phyloP scores from a whole-genome alignment of 495 filamentous ascomycete genomes.

The Trichoderma orchidacearum region DNA sequence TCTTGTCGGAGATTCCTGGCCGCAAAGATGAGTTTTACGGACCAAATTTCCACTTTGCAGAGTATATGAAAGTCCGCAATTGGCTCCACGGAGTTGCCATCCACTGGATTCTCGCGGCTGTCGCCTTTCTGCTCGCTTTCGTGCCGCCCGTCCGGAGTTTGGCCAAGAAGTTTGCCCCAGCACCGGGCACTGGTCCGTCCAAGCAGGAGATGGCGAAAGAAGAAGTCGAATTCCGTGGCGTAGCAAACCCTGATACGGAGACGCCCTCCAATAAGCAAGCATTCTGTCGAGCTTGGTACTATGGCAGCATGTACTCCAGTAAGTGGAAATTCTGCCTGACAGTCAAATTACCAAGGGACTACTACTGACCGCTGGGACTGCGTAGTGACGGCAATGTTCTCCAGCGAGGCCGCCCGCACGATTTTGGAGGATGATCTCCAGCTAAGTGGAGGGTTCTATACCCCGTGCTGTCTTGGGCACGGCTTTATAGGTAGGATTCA shows the following conservation, averaged over 20 bases:
- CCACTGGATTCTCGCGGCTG: conserved; percentile 41
- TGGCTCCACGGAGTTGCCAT: conserved; percentile 39
- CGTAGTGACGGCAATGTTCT: conserved; percentile 50
- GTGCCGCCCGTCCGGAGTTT: conserved; percentile 21
- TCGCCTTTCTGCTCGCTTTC: conserved; percentile 33
- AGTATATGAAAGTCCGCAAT: conserved; percentile 52
- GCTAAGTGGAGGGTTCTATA: conserved; percentile 59
- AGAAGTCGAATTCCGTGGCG: conserved; percentile 47
- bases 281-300: conserved; percentile 41
- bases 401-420: conserved; percentile 58
- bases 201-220: conserved; percentile 43
- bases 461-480: conserved; percentile 72
- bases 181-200: conserved; percentile 55
- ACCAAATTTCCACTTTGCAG: conserved; percentile 53
- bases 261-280: conserved; percentile 29
- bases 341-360: background rate
- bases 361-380: conserved; percentile 7
- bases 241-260: conserved; percentile 48
- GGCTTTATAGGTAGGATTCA: conserved; percentile 57
- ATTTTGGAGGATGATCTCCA: conserved; percentile 51
- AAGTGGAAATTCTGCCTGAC: conserved; percentile 11
- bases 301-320: conserved; percentile 52
- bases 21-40: conserved; percentile 44
- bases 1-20: conserved; percentile 40
- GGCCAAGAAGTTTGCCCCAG: conserved; percentile 29